These are phyloP conservation scores for Cadophora sp. DNA, from an alignment of 2,329 filamentous ascomycete genomes.

Conservation along the genomic window DNA sequence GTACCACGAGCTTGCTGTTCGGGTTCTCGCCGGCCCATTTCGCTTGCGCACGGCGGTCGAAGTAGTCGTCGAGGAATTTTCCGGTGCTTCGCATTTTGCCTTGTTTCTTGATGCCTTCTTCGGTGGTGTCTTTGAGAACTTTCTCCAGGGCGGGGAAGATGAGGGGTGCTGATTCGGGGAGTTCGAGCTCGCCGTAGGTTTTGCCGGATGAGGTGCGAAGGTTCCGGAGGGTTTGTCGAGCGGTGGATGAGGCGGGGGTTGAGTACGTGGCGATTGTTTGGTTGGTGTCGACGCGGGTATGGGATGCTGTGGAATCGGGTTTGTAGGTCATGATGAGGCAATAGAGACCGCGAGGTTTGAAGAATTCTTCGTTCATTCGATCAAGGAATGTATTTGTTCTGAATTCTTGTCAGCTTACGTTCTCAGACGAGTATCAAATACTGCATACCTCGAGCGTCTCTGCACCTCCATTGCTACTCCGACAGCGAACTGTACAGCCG, in stretches of 20 bases:
- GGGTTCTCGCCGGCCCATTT: conserved; percentile 47
- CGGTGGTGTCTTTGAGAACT: conserved; percentile 34
- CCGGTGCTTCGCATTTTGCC: conserved; percentile 45
- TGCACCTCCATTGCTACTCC: conserved; percentile 49
- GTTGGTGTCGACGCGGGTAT: conserved; percentile 44
- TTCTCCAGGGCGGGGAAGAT: conserved; percentile 48
- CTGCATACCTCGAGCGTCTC: conserved; percentile 29
- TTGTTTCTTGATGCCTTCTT: conserved; percentile 39
- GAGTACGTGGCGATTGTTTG: conserved; percentile 47
- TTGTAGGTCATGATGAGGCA: conserved; percentile 61
- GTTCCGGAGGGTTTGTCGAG: conserved; percentile 42
- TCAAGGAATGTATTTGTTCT: conserved; percentile 59
- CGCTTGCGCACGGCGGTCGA: conserved; percentile 35
- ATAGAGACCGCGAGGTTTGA: conserved; percentile 61
- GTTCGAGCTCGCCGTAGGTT: conserved; percentile 47
- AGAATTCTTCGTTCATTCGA: conserved; percentile 61
- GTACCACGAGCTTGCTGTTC: conserved; percentile 46
- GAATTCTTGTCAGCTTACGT: conserved; percentile 19
- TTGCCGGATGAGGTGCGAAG: conserved; percentile 46
- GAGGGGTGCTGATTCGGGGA: conserved; percentile 49
- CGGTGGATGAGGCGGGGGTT: conserved; percentile 35
- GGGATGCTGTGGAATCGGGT: conserved; percentile 44
- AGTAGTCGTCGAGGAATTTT: conserved; percentile 45
- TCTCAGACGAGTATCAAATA: background rate
- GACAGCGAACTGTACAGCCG: conserved; percentile 51